phyloP scores from a whole-genome alignment of 2,329 filamentous ascomycete species.

The Hypoxylon sp. region DNA sequence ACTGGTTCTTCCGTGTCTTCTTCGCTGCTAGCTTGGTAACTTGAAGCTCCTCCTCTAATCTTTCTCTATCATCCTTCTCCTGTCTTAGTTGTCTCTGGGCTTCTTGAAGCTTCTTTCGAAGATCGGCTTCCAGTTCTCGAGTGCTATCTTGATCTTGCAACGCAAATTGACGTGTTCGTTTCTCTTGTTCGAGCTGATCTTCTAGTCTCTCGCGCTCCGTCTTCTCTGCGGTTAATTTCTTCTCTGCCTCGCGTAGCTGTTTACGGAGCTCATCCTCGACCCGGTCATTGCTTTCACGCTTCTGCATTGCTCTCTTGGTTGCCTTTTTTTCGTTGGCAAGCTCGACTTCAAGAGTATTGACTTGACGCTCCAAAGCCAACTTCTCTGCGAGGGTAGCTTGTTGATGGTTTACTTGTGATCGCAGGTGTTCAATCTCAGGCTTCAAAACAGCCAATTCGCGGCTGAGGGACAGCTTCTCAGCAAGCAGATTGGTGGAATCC shows the following conservation, averaged over 20 bases:
- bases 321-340: conserved; percentile 86
- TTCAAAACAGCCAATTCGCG: conserved; percentile 68
- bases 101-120: conserved; percentile 55
- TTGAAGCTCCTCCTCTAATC: conserved; percentile 56
- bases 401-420: conserved; percentile 70
- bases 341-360: conserved; percentile 83
- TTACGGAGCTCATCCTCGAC: conserved; percentile 62
- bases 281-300: conserved; percentile 60
- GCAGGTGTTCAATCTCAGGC: conserved; percentile 70
- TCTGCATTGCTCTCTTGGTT: conserved; percentile 68
- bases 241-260: conserved; percentile 57
- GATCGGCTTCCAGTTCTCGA: conserved; percentile 53
- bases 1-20: conserved; percentile 50
- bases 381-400: conserved; percentile 83
- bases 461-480: conserved; percentile 69
- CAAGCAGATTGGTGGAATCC: conserved; percentile 78
- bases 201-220: conserved; percentile 54
- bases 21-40: conserved; percentile 52
- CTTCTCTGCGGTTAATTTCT: conserved; percentile 53
- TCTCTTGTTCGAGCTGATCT: conserved; percentile 55
- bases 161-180: conserved; percentile 51
- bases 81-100: conserved; percentile 52
- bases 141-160: conserved; percentile 54
- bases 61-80: conserved; percentile 54
- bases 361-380: conserved; percentile 81